Percentiles rank a stretch among this genome's conserved stretches.
phyloP scores from a whole-genome alignment of 2,329 filamentous ascomycete genomes.

The Fusarium hostae region DNA sequence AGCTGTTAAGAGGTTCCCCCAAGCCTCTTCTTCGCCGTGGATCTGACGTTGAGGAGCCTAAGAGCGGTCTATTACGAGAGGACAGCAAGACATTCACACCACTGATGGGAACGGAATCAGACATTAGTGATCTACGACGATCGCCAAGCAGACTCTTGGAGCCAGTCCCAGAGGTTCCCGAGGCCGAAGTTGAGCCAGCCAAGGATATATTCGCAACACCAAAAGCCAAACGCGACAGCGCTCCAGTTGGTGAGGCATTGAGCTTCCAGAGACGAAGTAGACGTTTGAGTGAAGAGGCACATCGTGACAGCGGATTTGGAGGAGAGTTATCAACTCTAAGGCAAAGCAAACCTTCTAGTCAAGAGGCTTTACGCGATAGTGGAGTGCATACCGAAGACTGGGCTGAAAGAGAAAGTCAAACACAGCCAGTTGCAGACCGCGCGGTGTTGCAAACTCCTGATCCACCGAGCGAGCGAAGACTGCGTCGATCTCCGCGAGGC shows the following conservation, averaged over 20 bases:
- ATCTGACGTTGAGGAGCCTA: constrained; percentile 46
- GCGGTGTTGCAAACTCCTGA: constrained; percentile 45
- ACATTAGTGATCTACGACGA: constrained; percentile 54
- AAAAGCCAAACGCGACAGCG: constrained; percentile 52
- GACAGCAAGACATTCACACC: constrained; percentile 40
- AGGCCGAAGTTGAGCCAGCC: constrained; percentile 54
- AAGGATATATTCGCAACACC: constrained; percentile 20
- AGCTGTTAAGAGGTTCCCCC: constrained; percentile 26
- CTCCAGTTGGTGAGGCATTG: constrained; percentile 52
- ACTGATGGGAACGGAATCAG: constrained; percentile 38
- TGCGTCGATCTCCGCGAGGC: constrained; percentile 48
- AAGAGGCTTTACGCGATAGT: constrained; percentile 62
- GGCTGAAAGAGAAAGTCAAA: constrained; percentile 47
- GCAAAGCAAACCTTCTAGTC: constrained; percentile 49
- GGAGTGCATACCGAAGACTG: constrained; percentile 65
- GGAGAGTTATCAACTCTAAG: constrained; percentile 57
- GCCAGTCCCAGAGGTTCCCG: constrained; percentile 62
- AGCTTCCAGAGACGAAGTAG: constrained; percentile 53
- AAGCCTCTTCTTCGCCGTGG: constrained; percentile 48
- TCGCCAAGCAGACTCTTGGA: constrained; percentile 59
- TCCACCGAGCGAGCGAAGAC: constrained; percentile 42
- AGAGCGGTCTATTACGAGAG: constrained; percentile 48
- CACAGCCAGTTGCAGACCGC: constrained; percentile 35
- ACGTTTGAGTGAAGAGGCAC: constrained; percentile 49
- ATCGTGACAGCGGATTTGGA: constrained; percentile 63